phyloP scores from a whole-genome alignment of 257 asterid species.

The Orobanche coerulescens region DNA sequence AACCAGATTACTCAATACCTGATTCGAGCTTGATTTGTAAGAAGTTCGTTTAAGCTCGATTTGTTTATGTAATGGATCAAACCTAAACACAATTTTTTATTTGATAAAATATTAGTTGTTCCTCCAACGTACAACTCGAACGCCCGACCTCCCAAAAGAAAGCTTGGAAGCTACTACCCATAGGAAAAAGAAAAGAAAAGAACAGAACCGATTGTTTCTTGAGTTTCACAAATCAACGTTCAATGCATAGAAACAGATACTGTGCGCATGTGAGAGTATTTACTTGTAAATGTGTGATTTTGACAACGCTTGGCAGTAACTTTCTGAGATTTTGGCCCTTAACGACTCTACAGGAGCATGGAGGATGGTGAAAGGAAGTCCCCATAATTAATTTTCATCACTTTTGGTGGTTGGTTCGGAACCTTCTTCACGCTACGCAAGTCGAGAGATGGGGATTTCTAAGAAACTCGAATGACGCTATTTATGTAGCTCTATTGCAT shows the following conservation, averaged over 20 bases:
- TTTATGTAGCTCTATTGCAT: too few species aligned
- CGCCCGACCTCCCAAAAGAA: too few species aligned
- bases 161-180: not conserved
- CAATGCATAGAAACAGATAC: not conserved
- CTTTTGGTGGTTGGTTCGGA: not conserved
- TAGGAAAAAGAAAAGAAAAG: not conserved
- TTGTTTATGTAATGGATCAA: too few species aligned
- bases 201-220: not conserved
- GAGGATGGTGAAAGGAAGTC: constrained; percentile 8
- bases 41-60: too few species aligned
- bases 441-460: not conserved
- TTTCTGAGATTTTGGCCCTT: not conserved
- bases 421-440: too few species aligned
- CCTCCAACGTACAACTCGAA: too few species aligned
- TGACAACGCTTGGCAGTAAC: not conserved
- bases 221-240: not conserved
- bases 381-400: not conserved
- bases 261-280: not conserved
- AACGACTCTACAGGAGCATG: not conserved
- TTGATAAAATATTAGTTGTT: too few species aligned
- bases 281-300: not conserved
- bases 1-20: too few species aligned
- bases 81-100: too few species aligned
- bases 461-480: too few species aligned
- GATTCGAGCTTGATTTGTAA: too few species aligned